Base-by-base conservation (phyloP, 306 rosid genomes). In the Malus fusca region DNA sequence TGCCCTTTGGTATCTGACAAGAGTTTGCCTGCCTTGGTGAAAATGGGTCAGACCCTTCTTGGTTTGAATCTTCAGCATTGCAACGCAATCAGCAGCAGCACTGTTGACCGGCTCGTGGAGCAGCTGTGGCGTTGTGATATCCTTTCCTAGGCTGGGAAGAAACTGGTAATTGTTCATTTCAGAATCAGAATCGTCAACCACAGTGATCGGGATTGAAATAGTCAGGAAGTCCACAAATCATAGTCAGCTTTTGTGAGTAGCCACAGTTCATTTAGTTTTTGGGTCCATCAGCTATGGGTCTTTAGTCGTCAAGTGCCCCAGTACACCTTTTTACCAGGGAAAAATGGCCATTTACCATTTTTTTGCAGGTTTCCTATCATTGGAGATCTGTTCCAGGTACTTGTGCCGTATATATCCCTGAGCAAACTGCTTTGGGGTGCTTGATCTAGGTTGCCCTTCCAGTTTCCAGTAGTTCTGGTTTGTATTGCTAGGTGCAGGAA, bases 51-150 rank as follows among this genome's bases (percentile, higher is more conserved):
- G 72, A 77, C 87, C 37, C 98, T 96, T 4, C n/a, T 66, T 53
- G 99, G 99, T 26, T 82, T 96, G 44, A 96, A 96, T 77, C 81
- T 96, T 62, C 89, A 77, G 79, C 83, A 82, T 61, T 96, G 99
- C 90, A 92, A 86, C 4, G 82, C 77, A 37, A 86, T 90, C 84
- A 86, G 91, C 86, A 74, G 82, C 73, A 75, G 87, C 71, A 31
- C 88, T 0, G 84, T 91, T 25, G 85, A 82, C 69, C 80, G 42
- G 77, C 96, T 96, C 73, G 60, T 81, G 77, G 88, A 84, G 69
- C 87, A 71, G 75, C 88, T 90, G 23, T 90, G 92, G 96, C 86
- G 80, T 77, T 92, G 97, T 74, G 96, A 96, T 78, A 87, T 90
- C 84, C 96, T 96, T 78, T 75, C 73, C 76, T 96, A 82, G 90